A percentile compares a stretch with the other conserved stretches of the same genome.
Evolutionary conservation across 2,329 filamentous ascomycete species (phyloP).

Genomic region (Microsporum canis): DNA sequence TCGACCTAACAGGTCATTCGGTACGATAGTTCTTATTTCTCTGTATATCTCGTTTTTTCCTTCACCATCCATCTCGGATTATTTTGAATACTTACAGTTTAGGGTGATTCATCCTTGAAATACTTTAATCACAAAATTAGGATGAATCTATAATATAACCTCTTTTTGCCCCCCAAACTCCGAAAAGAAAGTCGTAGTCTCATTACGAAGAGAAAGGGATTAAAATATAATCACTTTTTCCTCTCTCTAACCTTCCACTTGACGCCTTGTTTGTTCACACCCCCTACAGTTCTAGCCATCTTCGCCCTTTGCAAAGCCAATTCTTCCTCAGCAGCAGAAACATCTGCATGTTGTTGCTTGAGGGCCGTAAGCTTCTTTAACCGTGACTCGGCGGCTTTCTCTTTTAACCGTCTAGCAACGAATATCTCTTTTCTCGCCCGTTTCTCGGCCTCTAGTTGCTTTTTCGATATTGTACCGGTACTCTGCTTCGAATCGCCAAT

Average conservation of each 20-base stretch:
- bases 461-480: slow-evolving; percentile 30
- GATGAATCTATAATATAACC: not conserved
- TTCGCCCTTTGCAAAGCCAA: slow-evolving; percentile 49
- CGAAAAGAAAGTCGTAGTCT: not conserved
- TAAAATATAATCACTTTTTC: slow-evolving; percentile 37
- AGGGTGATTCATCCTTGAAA: not conserved
- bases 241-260: slow-evolving; percentile 55
- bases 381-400: slow-evolving; percentile 39
- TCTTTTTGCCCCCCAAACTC: not conserved
- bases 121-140: not conserved
- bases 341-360: slow-evolving; percentile 43
- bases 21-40: not conserved
- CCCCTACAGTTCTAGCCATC: slow-evolving; percentile 50
- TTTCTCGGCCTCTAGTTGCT: slow-evolving; percentile 34
- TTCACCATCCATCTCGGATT: not conserved
- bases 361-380: slow-evolving; percentile 42
- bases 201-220: not conserved
- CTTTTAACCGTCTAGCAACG: slow-evolving; percentile 36
- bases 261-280: slow-evolving; percentile 51
- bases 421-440: slow-evolving; percentile 29
- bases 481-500: slow-evolving; percentile 13
- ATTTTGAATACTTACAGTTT: not conserved
- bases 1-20: not conserved
- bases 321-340: slow-evolving; percentile 45
- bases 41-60: not conserved